Base-by-base conservation (phyloP, 1,284 basidiomycete genomes). In the Fomitopsis schrenkii region DNA sequence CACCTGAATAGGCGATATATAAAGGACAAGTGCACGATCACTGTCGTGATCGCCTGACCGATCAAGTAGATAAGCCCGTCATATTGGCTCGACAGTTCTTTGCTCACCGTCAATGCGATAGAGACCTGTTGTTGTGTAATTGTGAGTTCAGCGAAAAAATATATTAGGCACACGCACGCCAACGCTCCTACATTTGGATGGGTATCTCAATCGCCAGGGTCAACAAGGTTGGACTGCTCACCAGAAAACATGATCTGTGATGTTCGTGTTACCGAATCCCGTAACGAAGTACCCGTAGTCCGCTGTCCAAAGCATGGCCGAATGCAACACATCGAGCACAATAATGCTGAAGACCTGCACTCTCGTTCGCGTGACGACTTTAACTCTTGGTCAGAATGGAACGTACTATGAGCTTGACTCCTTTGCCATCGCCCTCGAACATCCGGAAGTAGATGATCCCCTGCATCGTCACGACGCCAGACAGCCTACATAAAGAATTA, bases 1-100 rank as follows among this genome's bases (percentile, higher is more conserved):
- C 50, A 58, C 33, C 58, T 63, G 55, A 63, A 66, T 26, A 71
- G 57, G 10, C 70, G 64, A 19, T 64, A 58, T 1, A 62, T 62
- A 53, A 70, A 71, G 62, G 69, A 71, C 65, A 62, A 48, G 46
- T 70, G 68, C 1, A 69, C 69, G 36, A 64, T 56, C 38, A 67
- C 59, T 15, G 67, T 70, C 14, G 69, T 63, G n/a, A 68, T 40
- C 3, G 67, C 50, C 50, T 53, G 35, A n/a, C 14, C 1, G 0
- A 53, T n/a, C 4, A 4, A 15, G 17, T 15, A 17, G 5, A 15
- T 35, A 7, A 26, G 30, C 30, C 30, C 30, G 14, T 35, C 2
- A 6, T 10, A 5, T 28, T 46, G 7, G 9, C 26, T 26, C 45
- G 3, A 35, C 30, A 5, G 5, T 5, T 5, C 7, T 36, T 1